Conservation (phyloP, 805 yeast genomes). For the Millerozyma miso region DNA sequence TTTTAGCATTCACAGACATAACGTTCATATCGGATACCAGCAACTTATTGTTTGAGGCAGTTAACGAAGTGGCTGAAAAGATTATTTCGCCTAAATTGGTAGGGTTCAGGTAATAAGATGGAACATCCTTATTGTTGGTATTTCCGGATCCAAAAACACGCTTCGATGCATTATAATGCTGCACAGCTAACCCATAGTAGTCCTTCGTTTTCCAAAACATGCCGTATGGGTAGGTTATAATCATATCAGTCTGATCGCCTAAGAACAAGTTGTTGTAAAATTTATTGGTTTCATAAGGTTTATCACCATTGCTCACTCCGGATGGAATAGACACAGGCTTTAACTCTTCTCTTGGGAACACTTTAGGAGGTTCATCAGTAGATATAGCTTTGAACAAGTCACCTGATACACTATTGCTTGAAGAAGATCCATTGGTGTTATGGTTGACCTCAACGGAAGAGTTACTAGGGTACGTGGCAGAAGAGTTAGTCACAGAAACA, state of each 20-base stretch:
- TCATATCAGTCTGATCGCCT: conserved; percentile 49
- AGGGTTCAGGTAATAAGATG: conserved; percentile 54
- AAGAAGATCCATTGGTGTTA: conserved; percentile 2
- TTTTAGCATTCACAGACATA: conserved; percentile 47
- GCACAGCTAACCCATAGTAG: conserved; percentile 58
- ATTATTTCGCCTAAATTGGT: conserved; percentile 50
- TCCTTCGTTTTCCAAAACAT: conserved; percentile 47
- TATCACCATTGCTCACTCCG: conserved; percentile 42
- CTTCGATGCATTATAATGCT: conserved; percentile 46
- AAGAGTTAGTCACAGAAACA: conserved; percentile 3
- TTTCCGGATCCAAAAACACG: conserved; percentile 46
- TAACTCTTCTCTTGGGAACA: conserved; percentile 44
- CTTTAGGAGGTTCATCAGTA: conserved; percentile 24
- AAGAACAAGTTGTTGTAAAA: conserved; percentile 65
- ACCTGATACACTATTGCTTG: conserved; percentile 17
- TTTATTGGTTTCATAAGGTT: conserved; percentile 65
- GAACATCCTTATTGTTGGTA: conserved; percentile 36
- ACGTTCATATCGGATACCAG: conserved; percentile 44
- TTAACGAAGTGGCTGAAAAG: conserved; percentile 50
- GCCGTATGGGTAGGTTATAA: conserved; percentile 65
- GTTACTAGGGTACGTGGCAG: conserved; percentile 1
- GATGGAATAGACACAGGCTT: conserved; percentile 40
- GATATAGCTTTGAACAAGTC: conserved; percentile 49
- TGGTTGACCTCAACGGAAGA: conserved; percentile 2
- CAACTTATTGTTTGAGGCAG: conserved; percentile 33